A percentile compares a stretch with the other conserved stretches of the same genome.
These are phyloP conservation scores for Acephala macrosclerotiorum DNA, from an alignment of 2,329 filamentous ascomycete species.

Conservation along the genomic window DNA sequence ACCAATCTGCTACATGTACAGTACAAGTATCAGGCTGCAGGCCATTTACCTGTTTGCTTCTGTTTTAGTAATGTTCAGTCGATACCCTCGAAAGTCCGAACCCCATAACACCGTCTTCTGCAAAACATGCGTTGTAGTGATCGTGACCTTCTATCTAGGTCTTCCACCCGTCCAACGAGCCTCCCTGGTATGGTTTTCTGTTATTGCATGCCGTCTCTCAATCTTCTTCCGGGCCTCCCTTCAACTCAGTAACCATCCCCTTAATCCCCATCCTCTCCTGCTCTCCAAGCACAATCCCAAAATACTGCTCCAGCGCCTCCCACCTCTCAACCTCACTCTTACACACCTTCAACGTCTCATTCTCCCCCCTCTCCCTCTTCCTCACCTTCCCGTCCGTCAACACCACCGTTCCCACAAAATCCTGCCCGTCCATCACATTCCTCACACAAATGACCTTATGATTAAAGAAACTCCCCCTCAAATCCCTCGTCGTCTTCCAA, in stretches of 20 bases:
- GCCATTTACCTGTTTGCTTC: constrained; percentile 4
- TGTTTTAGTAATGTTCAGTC: constrained; percentile 2
- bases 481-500: constrained; percentile 59
- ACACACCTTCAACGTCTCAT: constrained; percentile 53
- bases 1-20: not conserved
- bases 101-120: not conserved
- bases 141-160: not conserved
- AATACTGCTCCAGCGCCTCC: constrained; percentile 56
- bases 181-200: not conserved
- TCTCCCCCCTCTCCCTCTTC: constrained; percentile 55
- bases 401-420: constrained; percentile 57
- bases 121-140: not conserved
- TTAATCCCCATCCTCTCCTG: constrained; percentile 58
- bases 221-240: constrained; percentile 6
- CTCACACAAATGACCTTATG: constrained; percentile 59
- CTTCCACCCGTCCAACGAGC: not conserved
- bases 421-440: constrained; percentile 55
- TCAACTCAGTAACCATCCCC: constrained; percentile 49
- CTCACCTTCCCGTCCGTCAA: constrained; percentile 59
- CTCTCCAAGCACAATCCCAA: constrained; percentile 57
- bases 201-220: not conserved
- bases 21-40: constrained; percentile 1
- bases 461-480: constrained; percentile 66
- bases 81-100: not conserved
- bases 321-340: constrained; percentile 59